Evolutionary conservation across 2,329 filamentous ascomycete species (phyloP), one percentile per base, ranked within the genome.

Genomic region (Calonectria naviculata): DNA sequence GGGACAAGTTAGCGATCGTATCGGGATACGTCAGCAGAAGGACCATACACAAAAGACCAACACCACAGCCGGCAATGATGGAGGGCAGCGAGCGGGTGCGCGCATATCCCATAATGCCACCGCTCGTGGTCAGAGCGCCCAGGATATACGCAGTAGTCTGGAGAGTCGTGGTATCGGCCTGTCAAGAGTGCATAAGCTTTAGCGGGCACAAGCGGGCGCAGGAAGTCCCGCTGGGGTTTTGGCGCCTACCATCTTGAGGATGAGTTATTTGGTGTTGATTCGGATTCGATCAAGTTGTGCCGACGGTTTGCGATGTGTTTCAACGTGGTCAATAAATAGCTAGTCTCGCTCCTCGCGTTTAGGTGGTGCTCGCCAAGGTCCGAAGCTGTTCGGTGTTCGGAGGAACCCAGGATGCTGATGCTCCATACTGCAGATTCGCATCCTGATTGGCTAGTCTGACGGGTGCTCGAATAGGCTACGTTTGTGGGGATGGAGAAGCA

Each of bases 51-150:
- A 91, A 81, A 17, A 88, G 76, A 61, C 97, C 97, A 75, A 99
- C 95, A 38, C 93, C 92, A 76, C 94, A 87, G 64, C 97, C 97
- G 17, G 97, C 97, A 15, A 90, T 91, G 76, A 98, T 89, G 15
- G 95, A 98, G 42, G 96, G 96, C 61, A 98, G 83, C 28, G 95
- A 98, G 70, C 94, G 90, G 0, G 95, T 97, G 81, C 93, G 92
- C 52, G 93, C 87, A 84, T 95, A 99, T 80, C 97, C 97, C 80
- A 94, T 93, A 71, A 94, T 93, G 74, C 97, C 97, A 78, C 97
- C 97, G 68, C 93, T 89, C 63, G 95, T 95, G 70, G 95, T 98
- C 70, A 98, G 88, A 74, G 91, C 88, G 72, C 93, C 94, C 79
- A 98, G 91, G 79, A 94, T 82, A 83, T 93, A 94, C 74, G 96